Evolutionary conservation across 148 eudicot genomes (phyloP).

Genomic region (Camellia lanceoleosa): DNA sequence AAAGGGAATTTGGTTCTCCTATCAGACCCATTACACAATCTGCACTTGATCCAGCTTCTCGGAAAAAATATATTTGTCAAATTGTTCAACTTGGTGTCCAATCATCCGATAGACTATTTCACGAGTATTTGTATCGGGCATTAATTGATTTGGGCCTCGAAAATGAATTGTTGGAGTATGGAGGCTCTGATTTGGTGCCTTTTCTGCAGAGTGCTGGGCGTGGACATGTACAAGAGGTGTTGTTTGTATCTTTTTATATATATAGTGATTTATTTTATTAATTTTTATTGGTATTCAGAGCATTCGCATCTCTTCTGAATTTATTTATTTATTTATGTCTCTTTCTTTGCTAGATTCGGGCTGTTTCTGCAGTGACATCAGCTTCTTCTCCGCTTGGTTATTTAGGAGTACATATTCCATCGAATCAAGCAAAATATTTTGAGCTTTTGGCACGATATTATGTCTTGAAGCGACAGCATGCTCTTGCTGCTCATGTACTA

Average conservation of each 20-base stretch:
- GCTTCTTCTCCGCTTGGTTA: constrained; percentile 38
- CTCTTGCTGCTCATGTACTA: constrained; percentile 88
- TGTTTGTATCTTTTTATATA: neutral
- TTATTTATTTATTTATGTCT: constrained; percentile 9
- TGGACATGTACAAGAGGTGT: constrained; percentile 64
- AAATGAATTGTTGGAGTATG: constrained; percentile 88
- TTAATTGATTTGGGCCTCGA: constrained; percentile 91
- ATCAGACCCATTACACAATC: constrained; percentile 57
- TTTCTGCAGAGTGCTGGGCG: constrained; percentile 84
- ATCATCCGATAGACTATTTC: constrained; percentile 88
- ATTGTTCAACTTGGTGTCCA: constrained; percentile 95
- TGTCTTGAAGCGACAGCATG: constrained; percentile 90
- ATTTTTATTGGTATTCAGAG: neutral
- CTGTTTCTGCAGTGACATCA: constrained; percentile 38
- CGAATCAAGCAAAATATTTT: constrained; percentile 67
- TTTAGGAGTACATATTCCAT: constrained; percentile 42
- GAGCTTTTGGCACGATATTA: constrained; percentile 93
- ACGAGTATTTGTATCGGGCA: constrained; percentile 72
- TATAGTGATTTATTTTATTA: neutral
- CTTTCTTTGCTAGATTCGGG: constrained; percentile 38
- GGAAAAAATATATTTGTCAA: constrained; percentile 82
- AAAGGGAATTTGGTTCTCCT: constrained; percentile 72
- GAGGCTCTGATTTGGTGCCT: constrained; percentile 93
- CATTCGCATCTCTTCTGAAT: neutral
- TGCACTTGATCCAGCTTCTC: constrained; percentile 57